Evolutionary conservation across 2,329 filamentous ascomycete genomes (phyloP).

Genomic region (Trichophyton rubrum): DNA sequence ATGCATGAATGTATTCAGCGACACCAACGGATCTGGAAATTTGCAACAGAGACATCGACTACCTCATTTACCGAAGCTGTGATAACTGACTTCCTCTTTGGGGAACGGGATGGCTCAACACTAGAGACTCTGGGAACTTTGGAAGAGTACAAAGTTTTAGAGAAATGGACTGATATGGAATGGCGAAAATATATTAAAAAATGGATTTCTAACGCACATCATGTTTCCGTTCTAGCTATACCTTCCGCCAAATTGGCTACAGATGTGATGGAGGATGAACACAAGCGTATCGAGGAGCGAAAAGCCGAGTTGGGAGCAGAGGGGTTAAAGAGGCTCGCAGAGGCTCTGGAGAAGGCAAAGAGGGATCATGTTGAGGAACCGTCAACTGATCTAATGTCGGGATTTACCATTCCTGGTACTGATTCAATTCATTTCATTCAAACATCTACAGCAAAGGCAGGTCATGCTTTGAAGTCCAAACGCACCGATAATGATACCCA

Average conservation of each 20-base stretch:
- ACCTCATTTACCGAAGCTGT: conserved; percentile 73
- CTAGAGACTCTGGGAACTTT: conserved; percentile 46
- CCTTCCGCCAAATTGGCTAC: conserved; percentile 69
- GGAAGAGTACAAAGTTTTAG: conserved; percentile 52
- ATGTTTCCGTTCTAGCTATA: conserved; percentile 77
- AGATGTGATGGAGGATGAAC: conserved; percentile 70
- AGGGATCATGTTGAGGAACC: conserved; percentile 80
- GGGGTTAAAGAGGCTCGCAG: conserved; percentile 60
- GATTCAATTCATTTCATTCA: conserved; percentile 93
- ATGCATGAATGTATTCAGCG: conserved; percentile 75
- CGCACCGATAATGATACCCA: conserved; percentile 58
- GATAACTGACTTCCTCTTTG: conserved; percentile 87
- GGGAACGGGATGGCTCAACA: conserved; percentile 68
- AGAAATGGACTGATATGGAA: conserved; percentile 66
- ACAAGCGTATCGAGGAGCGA: conserved; percentile 63
- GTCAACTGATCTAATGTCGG: conserved; percentile 64
- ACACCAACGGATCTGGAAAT: conserved; percentile 69
- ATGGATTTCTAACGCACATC: conserved; percentile 74
- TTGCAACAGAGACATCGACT: conserved; percentile 67
- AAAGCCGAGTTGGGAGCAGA: conserved; percentile 69
- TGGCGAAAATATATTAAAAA: conserved; percentile 73
- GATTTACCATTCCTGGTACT: conserved; percentile 69
- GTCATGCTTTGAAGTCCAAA: conserved; percentile 61
- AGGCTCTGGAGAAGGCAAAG: conserved; percentile 71
- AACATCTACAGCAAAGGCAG: conserved; percentile 71